A percentile compares a stretch with the other conserved stretches of the same genome.
Conservation (phyloP, 116 monocot species). For the Iris pallida region DNA sequence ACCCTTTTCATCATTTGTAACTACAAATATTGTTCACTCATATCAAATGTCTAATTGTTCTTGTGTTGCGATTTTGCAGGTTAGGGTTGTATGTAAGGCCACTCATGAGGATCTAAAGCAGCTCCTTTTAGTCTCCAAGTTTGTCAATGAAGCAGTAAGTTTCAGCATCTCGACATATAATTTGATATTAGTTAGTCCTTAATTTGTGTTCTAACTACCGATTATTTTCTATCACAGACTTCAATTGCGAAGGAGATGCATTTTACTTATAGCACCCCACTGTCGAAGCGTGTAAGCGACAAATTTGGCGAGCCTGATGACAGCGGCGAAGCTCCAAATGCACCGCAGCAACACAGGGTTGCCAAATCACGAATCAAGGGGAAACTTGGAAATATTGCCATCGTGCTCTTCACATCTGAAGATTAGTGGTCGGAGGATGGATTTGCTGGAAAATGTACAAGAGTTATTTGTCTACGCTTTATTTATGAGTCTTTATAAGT, state of each 20-base stretch:
- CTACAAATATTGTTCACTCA: background rate
- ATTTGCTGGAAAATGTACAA: too few species aligned
- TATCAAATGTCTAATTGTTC: background rate
- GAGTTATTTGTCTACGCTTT: background rate
- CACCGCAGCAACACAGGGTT: conserved; percentile 33
- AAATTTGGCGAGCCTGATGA: background rate
- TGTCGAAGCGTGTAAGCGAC: conserved; percentile 16
- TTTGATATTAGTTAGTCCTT: background rate
- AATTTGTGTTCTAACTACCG: background rate
- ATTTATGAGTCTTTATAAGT: background rate
- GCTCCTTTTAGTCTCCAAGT: conserved; percentile 58
- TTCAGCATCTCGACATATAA: background rate
- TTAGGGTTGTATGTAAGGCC: conserved; percentile 51
- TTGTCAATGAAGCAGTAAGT: conserved; percentile 51
- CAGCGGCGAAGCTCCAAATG: conserved; percentile 25
- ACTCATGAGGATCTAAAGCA: conserved; percentile 46
- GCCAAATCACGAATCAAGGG: background rate
- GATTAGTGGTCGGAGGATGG: background rate
- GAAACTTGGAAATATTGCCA: background rate
- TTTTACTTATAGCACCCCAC: conserved; percentile 60
- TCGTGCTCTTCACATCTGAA: background rate
- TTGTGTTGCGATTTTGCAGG: conserved; percentile 24
- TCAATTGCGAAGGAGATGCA: conserved; percentile 47
- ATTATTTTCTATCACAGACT: conserved; percentile 27
- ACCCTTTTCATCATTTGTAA: background rate